A percentile compares a stretch with the other conserved stretches of the same genome.
Conservation (phyloP, 2,329 filamentous ascomycete genomes). For the Meredithiella fracta region DNA sequence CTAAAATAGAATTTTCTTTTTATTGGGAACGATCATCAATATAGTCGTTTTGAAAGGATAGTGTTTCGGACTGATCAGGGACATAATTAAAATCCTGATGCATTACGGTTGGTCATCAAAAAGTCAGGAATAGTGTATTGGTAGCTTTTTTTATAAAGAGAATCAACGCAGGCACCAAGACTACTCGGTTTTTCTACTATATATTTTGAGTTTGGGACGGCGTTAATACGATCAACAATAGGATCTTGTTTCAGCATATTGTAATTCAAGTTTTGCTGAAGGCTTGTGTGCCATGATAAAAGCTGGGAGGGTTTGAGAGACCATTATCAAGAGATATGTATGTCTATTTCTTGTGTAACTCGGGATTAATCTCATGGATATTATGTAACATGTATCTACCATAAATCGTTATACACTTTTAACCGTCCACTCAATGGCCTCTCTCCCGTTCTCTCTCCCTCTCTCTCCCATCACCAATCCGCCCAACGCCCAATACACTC, state of each 20-base stretch:
- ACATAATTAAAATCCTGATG: conserved; percentile 5
- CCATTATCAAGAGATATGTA: no score
- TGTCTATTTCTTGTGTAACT: not conserved
- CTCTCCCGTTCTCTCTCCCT: not conserved
- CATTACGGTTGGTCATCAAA: conserved; percentile 6
- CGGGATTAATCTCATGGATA: not conserved
- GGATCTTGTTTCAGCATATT: not conserved
- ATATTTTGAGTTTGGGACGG: not conserved
- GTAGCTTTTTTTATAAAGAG: conserved; percentile 14
- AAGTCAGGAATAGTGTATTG: conserved; percentile 10
- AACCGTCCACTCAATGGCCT: conserved; percentile 15
- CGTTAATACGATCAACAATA: not conserved
- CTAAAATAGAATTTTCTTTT: conserved; percentile 10
- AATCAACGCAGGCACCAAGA: conserved; percentile 14
- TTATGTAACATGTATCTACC: conserved; percentile 10
- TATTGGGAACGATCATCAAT: conserved; percentile 2
- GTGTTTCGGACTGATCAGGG: conserved; percentile 7
- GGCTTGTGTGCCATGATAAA: not conserved
- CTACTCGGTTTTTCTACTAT: conserved; percentile 16
- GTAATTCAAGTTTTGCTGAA: not conserved
- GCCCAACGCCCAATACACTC: conserved; percentile 79
- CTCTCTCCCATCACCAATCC: conserved; percentile 41
- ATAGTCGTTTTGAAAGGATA: conserved; percentile 5
- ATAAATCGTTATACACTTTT: conserved; percentile 27
- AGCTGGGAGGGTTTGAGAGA: no score